Evolutionary conservation across 2,329 filamentous ascomycete species (phyloP).

Genomic region (Blastomyces gilchristii): DNA sequence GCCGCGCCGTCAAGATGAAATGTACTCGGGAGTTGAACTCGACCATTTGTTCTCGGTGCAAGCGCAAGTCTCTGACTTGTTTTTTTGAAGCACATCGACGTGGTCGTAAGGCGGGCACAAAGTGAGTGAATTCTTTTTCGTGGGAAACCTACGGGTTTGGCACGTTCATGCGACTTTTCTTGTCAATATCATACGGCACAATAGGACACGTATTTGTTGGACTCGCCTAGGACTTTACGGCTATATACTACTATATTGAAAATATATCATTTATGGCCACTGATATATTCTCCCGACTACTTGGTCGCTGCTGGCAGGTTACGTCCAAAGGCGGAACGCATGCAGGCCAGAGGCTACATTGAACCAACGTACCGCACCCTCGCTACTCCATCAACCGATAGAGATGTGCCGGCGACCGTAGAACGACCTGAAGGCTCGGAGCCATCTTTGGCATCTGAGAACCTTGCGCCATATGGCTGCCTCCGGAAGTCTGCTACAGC

Average conservation of each 20-base stretch:
- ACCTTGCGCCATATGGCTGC: conserved; percentile 15
- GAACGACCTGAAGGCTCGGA: neutral
- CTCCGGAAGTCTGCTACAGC: conserved; percentile 21
- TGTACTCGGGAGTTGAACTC: conserved; percentile 21
- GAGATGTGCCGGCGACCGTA: neutral
- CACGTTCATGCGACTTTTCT: neutral
- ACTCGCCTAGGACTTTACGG: neutral
- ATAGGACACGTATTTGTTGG: neutral
- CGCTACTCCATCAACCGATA: conserved; percentile 1
- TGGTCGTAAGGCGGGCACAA: conserved; percentile 30
- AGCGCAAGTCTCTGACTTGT: conserved; percentile 30
- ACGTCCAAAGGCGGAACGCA: conserved; percentile 16
- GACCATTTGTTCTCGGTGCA: conserved; percentile 30
- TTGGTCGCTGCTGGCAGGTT: conserved; percentile 10
- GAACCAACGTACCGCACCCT: neutral
- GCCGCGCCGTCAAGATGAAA: conserved; percentile 34
- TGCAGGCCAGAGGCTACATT: conserved; percentile 5
- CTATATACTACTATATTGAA: neutral
- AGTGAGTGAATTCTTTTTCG: conserved; percentile 17
- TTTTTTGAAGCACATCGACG: conserved; percentile 33
- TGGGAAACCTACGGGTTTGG: neutral
- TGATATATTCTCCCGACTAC: conserved; percentile 1
- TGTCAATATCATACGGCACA: neutral
- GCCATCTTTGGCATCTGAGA: conserved; percentile 11
- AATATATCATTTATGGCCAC: neutral